Conservation (phyloP, 192 early-diverging fungal genomes). For the Jimgerdemannia flammicorona region DNA sequence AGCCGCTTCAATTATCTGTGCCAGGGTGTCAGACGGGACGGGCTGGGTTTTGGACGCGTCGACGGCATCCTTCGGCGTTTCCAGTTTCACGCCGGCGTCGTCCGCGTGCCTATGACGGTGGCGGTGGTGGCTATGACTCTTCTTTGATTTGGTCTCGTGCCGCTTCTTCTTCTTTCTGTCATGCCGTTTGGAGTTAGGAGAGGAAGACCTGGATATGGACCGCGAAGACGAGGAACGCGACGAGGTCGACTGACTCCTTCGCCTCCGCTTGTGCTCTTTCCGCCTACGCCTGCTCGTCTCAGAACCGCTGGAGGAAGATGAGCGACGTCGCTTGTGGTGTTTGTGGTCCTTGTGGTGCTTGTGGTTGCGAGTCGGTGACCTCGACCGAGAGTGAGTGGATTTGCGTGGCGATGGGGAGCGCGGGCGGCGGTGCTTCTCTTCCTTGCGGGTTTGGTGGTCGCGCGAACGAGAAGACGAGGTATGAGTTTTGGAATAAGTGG, state of each 20-base stretch:
- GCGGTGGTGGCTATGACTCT: neutral
- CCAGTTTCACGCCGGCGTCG: neutral
- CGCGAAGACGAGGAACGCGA: neutral
- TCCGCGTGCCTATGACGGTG: neutral
- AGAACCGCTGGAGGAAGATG: neutral
- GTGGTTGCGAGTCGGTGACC: neutral
- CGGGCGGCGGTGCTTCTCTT: neutral
- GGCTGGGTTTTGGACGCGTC: neutral
- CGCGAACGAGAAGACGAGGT: neutral
- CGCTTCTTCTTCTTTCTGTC: neutral
- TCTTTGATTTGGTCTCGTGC: neutral
- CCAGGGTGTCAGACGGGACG: neutral
- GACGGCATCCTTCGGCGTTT: neutral
- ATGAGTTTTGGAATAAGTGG: too few relatives aligned
- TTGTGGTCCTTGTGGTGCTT: too few relatives aligned
- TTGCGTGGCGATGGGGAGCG: too few relatives aligned
- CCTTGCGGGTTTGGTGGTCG: neutral
- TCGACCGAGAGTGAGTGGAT: neutral
- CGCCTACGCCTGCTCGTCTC: neutral
- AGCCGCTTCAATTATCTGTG: neutral
- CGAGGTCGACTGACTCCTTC: neutral
- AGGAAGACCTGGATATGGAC: neutral
- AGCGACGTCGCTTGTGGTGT: neutral
- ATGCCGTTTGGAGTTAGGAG: neutral
- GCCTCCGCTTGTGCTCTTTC: neutral